phyloP scores from a whole-genome alignment of 306 rosid species.

The Cicer bijugum region DNA sequence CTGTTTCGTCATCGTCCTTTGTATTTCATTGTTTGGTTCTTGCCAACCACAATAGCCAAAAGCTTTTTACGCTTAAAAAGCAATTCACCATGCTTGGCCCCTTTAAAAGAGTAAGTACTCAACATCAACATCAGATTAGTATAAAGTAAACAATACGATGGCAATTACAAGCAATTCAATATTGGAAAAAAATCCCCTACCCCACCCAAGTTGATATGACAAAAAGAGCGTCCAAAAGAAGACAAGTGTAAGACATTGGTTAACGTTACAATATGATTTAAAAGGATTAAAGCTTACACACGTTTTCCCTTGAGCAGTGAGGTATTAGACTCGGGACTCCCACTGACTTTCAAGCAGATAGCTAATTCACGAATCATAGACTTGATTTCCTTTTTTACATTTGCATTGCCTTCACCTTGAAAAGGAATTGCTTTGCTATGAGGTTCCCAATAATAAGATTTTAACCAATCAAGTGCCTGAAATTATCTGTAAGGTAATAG shows the following conservation, averaged over 20 bases:
- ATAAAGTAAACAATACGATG: constrained; percentile 6
- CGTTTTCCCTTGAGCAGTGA: constrained; percentile 62
- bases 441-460: constrained; percentile 91
- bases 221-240: neutral
- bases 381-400: constrained; percentile 62
- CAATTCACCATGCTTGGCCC: constrained; percentile 49
- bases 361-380: constrained; percentile 68
- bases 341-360: constrained; percentile 55
- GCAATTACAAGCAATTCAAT: neutral
- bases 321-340: constrained; percentile 48
- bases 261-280: constrained; percentile 3
- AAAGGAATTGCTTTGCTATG: constrained; percentile 84
- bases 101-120: constrained; percentile 42
- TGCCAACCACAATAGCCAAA: constrained; percentile 47
- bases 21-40: constrained; percentile 45
- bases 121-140: constrained; percentile 32
- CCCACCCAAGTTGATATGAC: neutral
- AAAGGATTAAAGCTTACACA: constrained; percentile 50
- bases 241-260: constrained; percentile 16
- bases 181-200: neutral
- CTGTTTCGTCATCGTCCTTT: no score
- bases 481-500: constrained; percentile 42
- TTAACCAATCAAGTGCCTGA: constrained; percentile 96
- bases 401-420: constrained; percentile 61
- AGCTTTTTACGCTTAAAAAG: constrained; percentile 54